Evolutionary conservation across 1,139 yeast genomes (phyloP).

Genomic region (Nadsonia commutata): DNA sequence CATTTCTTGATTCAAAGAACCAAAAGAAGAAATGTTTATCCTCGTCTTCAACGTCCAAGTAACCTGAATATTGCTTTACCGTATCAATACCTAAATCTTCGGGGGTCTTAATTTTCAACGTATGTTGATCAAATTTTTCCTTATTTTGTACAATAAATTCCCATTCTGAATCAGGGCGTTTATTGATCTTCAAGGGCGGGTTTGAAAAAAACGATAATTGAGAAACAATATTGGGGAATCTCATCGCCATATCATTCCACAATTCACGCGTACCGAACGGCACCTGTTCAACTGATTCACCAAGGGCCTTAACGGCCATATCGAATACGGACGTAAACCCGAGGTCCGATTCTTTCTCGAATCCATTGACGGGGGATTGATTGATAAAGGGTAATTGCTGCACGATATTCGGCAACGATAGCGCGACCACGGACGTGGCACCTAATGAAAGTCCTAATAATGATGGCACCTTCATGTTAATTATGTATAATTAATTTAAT

Average conservation of each 20-base stretch:
- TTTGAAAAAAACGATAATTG: neutral
- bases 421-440: neutral
- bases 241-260: neutral
- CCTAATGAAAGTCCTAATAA: neutral
- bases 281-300: neutral
- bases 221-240: neutral
- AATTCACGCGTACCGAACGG: neutral
- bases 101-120: conserved; percentile 20
- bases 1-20: conserved; percentile 59
- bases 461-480: neutral
- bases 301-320: neutral
- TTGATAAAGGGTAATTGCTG: neutral
- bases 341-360: neutral
- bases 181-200: neutral
- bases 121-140: conserved; percentile 22
- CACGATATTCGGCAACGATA: neutral
- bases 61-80: conserved; percentile 48
- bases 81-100: conserved; percentile 16
- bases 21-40: conserved; percentile 79
- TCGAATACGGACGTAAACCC: neutral
- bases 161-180: conserved; percentile 12
- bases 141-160: conserved; percentile 13
- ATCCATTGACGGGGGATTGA: neutral
- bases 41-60: conserved; percentile 56
- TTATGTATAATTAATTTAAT: no score